Conservation (phyloP, 2,329 filamentous ascomycete species). For the Gaeumannomyces sp. region DNA sequence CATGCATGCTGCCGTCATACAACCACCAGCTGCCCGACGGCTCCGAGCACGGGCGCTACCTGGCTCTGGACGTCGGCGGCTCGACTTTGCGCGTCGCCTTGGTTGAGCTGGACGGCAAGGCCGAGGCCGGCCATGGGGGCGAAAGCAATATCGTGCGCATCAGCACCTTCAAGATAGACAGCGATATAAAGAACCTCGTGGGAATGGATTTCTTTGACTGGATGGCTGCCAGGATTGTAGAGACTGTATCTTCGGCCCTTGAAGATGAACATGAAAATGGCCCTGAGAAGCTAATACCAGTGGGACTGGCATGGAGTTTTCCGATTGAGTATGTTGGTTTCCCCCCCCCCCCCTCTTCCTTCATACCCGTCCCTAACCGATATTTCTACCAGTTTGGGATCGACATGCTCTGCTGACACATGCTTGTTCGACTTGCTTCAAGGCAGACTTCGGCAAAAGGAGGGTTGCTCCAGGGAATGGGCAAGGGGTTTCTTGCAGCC, state of each 20-base stretch:
- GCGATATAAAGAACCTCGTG: constrained; percentile 47
- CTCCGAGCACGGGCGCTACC: constrained; percentile 50
- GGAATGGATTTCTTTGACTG: constrained; percentile 61
- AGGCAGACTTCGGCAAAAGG: constrained; percentile 59
- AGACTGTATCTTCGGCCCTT: constrained; percentile 44
- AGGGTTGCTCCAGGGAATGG: constrained; percentile 56
- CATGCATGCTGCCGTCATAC: constrained; percentile 61
- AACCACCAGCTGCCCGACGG: constrained; percentile 59
- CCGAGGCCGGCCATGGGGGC: constrained; percentile 22
- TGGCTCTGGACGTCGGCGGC: constrained; percentile 63
- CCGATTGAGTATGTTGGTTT: constrained; percentile 54
- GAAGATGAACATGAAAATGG: constrained; percentile 25
- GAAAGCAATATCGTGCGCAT: constrained; percentile 49
- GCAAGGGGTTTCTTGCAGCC: constrained; percentile 58
- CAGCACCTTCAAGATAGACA: constrained; percentile 50
- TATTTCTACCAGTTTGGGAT: not conserved
- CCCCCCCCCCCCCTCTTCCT: not conserved
- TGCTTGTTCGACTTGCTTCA: constrained; percentile 4
- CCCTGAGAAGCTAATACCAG: constrained; percentile 40
- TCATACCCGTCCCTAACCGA: not conserved
- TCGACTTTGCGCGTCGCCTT: constrained; percentile 61
- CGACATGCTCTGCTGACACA: not conserved
- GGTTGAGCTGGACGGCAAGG: constrained; percentile 50
- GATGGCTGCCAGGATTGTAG: constrained; percentile 56
- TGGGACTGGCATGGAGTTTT: constrained; percentile 64